Percentiles rank a stretch among this genome's conserved stretches.
Conservation (phyloP, 805 yeast genomes). For the Metschnikowia proteae region DNA sequence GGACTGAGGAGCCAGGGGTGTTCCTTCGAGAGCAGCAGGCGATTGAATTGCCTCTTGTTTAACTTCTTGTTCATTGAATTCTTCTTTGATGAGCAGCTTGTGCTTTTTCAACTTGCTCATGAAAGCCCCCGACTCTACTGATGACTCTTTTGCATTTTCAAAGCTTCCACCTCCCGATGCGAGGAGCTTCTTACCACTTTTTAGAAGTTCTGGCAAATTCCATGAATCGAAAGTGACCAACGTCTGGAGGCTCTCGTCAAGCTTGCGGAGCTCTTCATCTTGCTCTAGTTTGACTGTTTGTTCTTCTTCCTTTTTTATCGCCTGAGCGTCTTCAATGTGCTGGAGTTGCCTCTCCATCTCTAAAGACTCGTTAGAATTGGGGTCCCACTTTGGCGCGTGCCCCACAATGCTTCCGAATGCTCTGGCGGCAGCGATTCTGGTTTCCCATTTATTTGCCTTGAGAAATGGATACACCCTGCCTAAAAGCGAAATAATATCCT, state of each 20-base stretch:
- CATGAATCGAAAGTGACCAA: conserved; percentile 49
- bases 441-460: conserved; percentile 86
- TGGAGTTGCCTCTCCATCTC: conserved; percentile 21
- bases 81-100: conserved; percentile 36
- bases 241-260: conserved; percentile 38
- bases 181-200: conserved; percentile 52
- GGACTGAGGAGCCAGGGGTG: neutral
- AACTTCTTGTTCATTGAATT: conserved; percentile 3
- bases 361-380: conserved; percentile 47
- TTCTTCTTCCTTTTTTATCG: conserved; percentile 26
- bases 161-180: conserved; percentile 57
- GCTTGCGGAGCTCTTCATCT: conserved; percentile 40
- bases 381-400: conserved; percentile 80
- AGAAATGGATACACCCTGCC: conserved; percentile 91
- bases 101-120: conserved; percentile 49
- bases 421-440: conserved; percentile 88
- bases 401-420: conserved; percentile 92
- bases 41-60: neutral
- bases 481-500: conserved; percentile 75
- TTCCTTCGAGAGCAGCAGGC: neutral
- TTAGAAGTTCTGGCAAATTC: conserved; percentile 46
- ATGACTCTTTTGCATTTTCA: conserved; percentile 26
- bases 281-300: conserved; percentile 36
- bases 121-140: conserved; percentile 40
- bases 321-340: conserved; percentile 16